Evolutionary conservation across 1,284 basidiomycete genomes (phyloP).

Genomic region (Boletus mariae): DNA sequence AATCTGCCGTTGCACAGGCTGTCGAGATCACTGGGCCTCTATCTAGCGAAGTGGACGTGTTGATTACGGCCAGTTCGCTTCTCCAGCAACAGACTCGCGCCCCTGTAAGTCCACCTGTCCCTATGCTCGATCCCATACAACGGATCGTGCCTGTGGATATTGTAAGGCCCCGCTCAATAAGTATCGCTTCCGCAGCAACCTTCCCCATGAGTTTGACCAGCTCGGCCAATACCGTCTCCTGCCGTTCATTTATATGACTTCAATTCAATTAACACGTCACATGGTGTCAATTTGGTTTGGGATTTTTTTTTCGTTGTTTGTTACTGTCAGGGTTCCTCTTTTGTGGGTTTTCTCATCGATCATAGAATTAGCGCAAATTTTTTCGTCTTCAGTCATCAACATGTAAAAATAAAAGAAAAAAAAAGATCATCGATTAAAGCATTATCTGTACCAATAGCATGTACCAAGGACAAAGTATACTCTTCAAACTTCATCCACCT

Average conservation of each 20-base stretch:
- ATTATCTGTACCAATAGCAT: slow-evolving; percentile 34
- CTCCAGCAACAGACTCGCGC: slow-evolving; percentile 33
- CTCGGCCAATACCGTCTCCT: slow-evolving; percentile 11
- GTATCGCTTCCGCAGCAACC: slow-evolving; percentile 20
- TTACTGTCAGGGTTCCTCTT: slow-evolving; percentile 23
- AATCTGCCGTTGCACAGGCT: slow-evolving; percentile 45
- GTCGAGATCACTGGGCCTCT: slow-evolving; percentile 39
- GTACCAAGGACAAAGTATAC: slow-evolving; percentile 24
- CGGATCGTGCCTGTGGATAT: slow-evolving; percentile 25
- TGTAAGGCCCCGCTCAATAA: slow-evolving; percentile 28
- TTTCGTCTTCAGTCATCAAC: slow-evolving; percentile 13
- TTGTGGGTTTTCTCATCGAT: slow-evolving; percentile 25
- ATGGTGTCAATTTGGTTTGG: slow-evolving; percentile 24
- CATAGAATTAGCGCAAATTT: slow-evolving; percentile 30
- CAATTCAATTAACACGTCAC: slow-evolving; percentile 19
- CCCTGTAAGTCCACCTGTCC: slow-evolving; percentile 28
- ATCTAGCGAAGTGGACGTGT: slow-evolving; percentile 35
- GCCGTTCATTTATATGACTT: slow-evolving; percentile 28
- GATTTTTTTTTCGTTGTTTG: slow-evolving; percentile 18
- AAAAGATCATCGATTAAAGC: slow-evolving; percentile 30
- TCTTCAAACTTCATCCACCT: slow-evolving; percentile 15
- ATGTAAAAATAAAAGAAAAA: slow-evolving; percentile 20
- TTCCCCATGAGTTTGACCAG: slow-evolving; percentile 21
- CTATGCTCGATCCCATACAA: slow-evolving; percentile 31
- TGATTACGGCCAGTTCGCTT: slow-evolving; percentile 35